Conservation (phyloP, 1,284 basidiomycete species). For the Bjerkandera adusta region DNA sequence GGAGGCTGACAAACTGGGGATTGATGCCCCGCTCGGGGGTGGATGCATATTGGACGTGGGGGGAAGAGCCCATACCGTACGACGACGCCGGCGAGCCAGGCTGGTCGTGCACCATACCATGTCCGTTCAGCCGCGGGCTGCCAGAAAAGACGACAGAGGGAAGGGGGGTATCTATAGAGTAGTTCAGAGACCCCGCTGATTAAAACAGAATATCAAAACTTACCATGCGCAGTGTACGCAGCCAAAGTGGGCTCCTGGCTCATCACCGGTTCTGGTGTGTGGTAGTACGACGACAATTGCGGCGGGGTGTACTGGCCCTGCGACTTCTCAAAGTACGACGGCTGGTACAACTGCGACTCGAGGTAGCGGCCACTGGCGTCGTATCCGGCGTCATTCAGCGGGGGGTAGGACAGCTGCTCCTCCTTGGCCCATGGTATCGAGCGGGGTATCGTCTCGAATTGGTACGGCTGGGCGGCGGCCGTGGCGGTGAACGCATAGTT, state of each 20-base stretch:
- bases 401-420: conserved; percentile 1
- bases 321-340: background rate
- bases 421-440: background rate
- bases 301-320: background rate
- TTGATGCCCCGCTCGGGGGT: conserved; percentile 4
- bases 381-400: background rate
- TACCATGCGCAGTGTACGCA: conserved; percentile 11
- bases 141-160: conserved; percentile 13
- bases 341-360: background rate
- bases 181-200: background rate
- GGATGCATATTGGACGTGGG: conserved; percentile 9
- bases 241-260: conserved; percentile 6
- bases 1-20: conserved; percentile 26
- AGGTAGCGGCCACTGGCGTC: background rate
- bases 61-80: background rate
- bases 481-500: conserved; percentile 5
- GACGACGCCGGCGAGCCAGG: conserved; percentile 1
- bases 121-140: conserved; percentile 7
- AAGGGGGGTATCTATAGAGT: conserved; percentile 3
- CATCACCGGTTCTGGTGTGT: background rate
- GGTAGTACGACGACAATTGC: conserved; percentile 8
- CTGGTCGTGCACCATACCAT: conserved; percentile 1
- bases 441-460: conserved; percentile 4
- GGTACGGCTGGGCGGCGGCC: background rate
- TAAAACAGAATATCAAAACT: background rate